Conservation (phyloP, 306 rosid species). For the Vigna nakashimae region DNA sequence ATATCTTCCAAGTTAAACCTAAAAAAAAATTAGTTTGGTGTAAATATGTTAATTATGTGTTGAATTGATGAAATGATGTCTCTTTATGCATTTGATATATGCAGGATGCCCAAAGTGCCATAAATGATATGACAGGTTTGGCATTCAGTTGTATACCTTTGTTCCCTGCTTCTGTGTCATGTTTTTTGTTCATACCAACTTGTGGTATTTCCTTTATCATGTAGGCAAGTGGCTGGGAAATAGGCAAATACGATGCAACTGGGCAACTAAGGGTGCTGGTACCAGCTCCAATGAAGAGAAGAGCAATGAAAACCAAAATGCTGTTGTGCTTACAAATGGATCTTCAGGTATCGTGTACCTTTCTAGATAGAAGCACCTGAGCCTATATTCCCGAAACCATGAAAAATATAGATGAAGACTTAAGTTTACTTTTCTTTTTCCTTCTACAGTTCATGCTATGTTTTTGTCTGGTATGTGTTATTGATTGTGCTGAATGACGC, state of each 20-base stretch:
- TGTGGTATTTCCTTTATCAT: slow-evolving; percentile 41
- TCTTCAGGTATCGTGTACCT: slow-evolving; percentile 58
- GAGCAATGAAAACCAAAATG: slow-evolving; percentile 61
- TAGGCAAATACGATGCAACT: slow-evolving; percentile 71
- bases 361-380: slow-evolving; percentile 7
- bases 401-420: slow-evolving; percentile 32
- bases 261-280: slow-evolving; percentile 73
- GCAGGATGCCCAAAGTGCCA: slow-evolving; percentile 73
- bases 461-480: slow-evolving; percentile 29
- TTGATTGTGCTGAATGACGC: slow-evolving; percentile 20
- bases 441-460: slow-evolving; percentile 10
- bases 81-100: slow-evolving; percentile 43
- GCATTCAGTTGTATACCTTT: slow-evolving; percentile 38
- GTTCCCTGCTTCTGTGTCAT: slow-evolving; percentile 10
- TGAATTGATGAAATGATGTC: slow-evolving; percentile 35
- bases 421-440: slow-evolving; percentile 6
- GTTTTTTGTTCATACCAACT: slow-evolving; percentile 25
- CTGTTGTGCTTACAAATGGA: slow-evolving; percentile 69
- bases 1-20: slow-evolving; percentile 30
- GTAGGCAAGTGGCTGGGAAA: slow-evolving; percentile 73
- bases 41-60: slow-evolving; percentile 22
- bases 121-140: slow-evolving; percentile 72
- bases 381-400: slow-evolving; percentile 9
- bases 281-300: slow-evolving; percentile 58
- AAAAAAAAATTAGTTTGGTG: slow-evolving; percentile 13